Percentiles rank a stretch among this genome's conserved stretches.
Conservation (phyloP, 805 yeast species). For the Metschnikowia noctiluminum region DNA sequence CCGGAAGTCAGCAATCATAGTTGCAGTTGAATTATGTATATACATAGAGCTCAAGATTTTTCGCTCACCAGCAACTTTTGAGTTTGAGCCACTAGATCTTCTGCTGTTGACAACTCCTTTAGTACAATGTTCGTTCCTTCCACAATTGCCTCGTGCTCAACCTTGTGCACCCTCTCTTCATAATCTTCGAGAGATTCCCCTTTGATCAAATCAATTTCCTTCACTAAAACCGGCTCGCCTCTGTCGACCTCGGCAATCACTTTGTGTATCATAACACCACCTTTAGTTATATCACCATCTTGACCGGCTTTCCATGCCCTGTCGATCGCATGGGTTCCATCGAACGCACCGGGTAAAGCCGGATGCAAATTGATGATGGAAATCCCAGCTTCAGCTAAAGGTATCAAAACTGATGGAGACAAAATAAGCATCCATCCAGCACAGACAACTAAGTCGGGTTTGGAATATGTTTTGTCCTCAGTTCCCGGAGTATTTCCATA, state of each 20-base stretch:
- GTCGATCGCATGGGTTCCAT: slow-evolving; percentile 95
- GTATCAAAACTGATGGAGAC: slow-evolving; percentile 69
- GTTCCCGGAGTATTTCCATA: slow-evolving; percentile 41
- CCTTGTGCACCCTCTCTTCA: slow-evolving; percentile 74
- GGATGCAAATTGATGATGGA: slow-evolving; percentile 94
- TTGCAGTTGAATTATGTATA: neutral
- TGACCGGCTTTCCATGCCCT: slow-evolving; percentile 96
- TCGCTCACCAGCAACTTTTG: neutral
- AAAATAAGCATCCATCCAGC: slow-evolving; percentile 98
- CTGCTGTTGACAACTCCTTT: slow-evolving; percentile 22
- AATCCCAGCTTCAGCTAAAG: slow-evolving; percentile 55
- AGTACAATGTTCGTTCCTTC: slow-evolving; percentile 78
- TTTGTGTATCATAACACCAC: slow-evolving; percentile 95
- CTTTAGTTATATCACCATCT: slow-evolving; percentile 66
- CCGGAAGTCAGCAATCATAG: too few species aligned
- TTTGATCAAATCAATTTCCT: slow-evolving; percentile 65
- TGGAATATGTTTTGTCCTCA: slow-evolving; percentile 29
- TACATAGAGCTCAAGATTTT: neutral
- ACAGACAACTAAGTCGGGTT: slow-evolving; percentile 88
- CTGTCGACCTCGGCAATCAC: slow-evolving; percentile 95
- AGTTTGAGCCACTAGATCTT: neutral
- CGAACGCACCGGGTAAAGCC: slow-evolving; percentile 95
- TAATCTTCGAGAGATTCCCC: slow-evolving; percentile 78
- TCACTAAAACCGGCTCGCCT: slow-evolving; percentile 85
- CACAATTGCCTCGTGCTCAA: slow-evolving; percentile 90